Conservation (phyloP, 2,329 filamentous ascomycete genomes). For the Arthrobotrys iridis region DNA sequence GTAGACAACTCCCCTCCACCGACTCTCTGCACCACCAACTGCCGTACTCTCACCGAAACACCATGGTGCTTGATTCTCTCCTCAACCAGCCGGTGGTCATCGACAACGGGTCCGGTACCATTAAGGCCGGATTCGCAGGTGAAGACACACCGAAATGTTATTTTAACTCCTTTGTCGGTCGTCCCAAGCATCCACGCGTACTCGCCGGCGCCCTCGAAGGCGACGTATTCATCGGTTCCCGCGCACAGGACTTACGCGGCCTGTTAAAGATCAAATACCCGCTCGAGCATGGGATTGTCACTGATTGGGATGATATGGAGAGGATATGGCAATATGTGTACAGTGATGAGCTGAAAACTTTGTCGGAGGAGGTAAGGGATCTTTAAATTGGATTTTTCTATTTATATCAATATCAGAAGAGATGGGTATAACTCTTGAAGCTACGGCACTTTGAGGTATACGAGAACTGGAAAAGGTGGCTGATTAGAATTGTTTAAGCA, state of each 20-base stretch:
- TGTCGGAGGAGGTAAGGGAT: constrained; percentile 85
- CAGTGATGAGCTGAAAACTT: constrained; percentile 90
- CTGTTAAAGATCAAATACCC: constrained; percentile 96
- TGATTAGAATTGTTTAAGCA: constrained; percentile 68
- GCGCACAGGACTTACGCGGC: constrained; percentile 88
- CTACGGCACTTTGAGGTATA: constrained; percentile 11
- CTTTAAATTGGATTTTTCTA: constrained; percentile 25
- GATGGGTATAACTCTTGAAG: neutral
- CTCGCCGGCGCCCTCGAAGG: constrained; percentile 96
- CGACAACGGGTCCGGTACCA: constrained; percentile 98
- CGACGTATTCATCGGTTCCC: constrained; percentile 94
- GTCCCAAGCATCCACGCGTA: constrained; percentile 93
- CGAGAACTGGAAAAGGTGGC: constrained; percentile 28
- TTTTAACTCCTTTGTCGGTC: constrained; percentile 96
- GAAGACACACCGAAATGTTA: constrained; percentile 96
- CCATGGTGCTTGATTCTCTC: constrained; percentile 68
- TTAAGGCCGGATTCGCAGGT: constrained; percentile 94
- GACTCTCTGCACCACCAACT: neutral
- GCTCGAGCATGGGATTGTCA: constrained; percentile 96
- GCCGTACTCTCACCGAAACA: neutral
- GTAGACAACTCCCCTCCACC: constrained; percentile 12
- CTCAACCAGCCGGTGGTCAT: constrained; percentile 99
- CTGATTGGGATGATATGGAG: constrained; percentile 99
- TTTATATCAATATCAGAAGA: neutral
- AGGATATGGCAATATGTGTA: constrained; percentile 99